phyloP scores from a whole-genome alignment of 805 yeast genomes.

The Wickerhamiella domercqiae region DNA sequence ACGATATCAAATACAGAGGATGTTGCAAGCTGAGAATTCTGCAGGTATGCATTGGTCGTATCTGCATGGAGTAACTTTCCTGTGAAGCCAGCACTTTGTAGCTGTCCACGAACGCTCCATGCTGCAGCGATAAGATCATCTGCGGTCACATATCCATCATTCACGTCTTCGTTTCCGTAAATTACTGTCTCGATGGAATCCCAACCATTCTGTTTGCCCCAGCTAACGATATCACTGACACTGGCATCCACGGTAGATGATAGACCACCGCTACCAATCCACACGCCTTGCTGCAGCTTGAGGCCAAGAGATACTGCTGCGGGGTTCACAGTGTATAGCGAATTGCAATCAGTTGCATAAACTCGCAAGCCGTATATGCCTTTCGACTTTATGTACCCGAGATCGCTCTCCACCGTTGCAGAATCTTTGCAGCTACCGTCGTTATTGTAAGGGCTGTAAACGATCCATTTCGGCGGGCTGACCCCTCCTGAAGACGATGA shows the following conservation, averaged over 20 bases:
- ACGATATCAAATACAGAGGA: constrained; percentile 56
- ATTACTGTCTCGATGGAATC: constrained; percentile 60
- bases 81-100: constrained; percentile 54
- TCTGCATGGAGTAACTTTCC: constrained; percentile 76
- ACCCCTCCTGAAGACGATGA: constrained; percentile 18
- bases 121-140: constrained; percentile 52
- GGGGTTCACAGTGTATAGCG: constrained; percentile 50
- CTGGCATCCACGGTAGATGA: constrained; percentile 46
- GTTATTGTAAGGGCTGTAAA: constrained; percentile 47
- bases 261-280: constrained; percentile 53
- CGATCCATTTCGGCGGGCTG: constrained; percentile 21
- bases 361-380: constrained; percentile 56
- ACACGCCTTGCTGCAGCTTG: constrained; percentile 72
- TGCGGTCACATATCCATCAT: constrained; percentile 44
- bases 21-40: constrained; percentile 49
- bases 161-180: constrained; percentile 79
- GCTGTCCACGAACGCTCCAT: constrained; percentile 40
- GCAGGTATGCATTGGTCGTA: constrained; percentile 62
- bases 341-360: constrained; percentile 78
- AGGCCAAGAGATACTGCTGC: constrained; percentile 44
- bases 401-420: constrained; percentile 40
- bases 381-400: constrained; percentile 38
- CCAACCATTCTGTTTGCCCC: constrained; percentile 44
- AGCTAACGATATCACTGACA: constrained; percentile 37
- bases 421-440: constrained; percentile 53